Percentiles rank a stretch among this genome's conserved stretches.
Conservation (phyloP, 23 red algal genomes). For the Gracilaria caudata region DNA sequence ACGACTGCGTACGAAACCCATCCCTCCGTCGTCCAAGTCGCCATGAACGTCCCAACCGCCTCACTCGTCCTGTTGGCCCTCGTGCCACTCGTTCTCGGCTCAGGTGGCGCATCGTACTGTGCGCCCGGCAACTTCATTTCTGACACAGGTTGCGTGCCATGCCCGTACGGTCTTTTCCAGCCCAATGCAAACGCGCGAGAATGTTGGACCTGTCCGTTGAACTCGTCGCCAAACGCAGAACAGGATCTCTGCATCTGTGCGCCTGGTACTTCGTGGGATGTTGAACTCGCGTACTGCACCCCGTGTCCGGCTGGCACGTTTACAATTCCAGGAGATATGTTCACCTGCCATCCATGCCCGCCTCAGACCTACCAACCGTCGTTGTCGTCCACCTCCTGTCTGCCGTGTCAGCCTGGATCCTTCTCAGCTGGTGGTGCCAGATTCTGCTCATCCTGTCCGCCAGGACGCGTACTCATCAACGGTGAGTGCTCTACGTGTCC, state of each 20-base stretch:
- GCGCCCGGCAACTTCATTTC: constrained; percentile 16
- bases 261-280: not conserved
- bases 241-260: constrained; percentile 12
- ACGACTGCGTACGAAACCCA: not conserved
- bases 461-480: not conserved
- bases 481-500: not conserved
- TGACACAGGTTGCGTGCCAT: not conserved
- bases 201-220: constrained; percentile 11
- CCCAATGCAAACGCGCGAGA: constrained; percentile 1
- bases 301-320: not conserved
- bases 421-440: not conserved
- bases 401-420: not conserved
- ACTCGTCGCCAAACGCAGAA: not conserved
- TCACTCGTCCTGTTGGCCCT: not conserved
- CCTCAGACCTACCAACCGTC: not conserved
- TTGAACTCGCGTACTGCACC: not conserved
- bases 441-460: not conserved
- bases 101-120: not conserved
- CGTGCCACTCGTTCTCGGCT: not conserved
- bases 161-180: not conserved
- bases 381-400: not conserved
- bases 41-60: not conserved
- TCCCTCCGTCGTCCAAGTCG: not conserved
- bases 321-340: constrained; percentile 19
- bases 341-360: constrained; percentile 5